phyloP scores from a whole-genome alignment of 495 filamentous ascomycete genomes.

The Neurospora sublineolata region DNA sequence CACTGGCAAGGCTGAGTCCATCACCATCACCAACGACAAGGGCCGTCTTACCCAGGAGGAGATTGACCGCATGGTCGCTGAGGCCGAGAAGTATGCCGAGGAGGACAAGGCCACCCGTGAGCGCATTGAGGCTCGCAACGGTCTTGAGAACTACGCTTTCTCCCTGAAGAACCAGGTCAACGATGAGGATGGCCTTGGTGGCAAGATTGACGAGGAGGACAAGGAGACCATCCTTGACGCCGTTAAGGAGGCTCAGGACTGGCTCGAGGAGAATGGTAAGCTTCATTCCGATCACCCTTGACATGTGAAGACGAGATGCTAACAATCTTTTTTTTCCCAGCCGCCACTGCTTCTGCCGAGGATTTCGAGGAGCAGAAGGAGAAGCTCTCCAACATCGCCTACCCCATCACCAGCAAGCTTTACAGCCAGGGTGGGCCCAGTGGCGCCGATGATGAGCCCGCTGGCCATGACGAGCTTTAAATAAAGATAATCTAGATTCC shows the following conservation, averaged over 20 bases:
- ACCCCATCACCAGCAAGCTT: slow-evolving; percentile 97
- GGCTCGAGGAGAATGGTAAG: slow-evolving; percentile 81
- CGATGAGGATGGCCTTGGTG: slow-evolving; percentile 92
- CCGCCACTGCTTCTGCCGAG: slow-evolving; percentile 69
- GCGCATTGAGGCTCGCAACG: slow-evolving; percentile 91
- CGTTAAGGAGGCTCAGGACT: slow-evolving; percentile 94
- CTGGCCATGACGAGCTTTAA: slow-evolving; percentile 86
- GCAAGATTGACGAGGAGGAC: slow-evolving; percentile 97
- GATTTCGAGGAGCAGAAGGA: slow-evolving; percentile 99
- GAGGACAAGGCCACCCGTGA: slow-evolving; percentile 96
- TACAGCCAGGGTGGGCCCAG: slow-evolving; percentile 58
- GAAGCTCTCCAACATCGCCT: slow-evolving; percentile 91
- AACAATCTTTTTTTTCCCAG: slow-evolving; percentile 21
- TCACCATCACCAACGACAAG: slow-evolving; percentile 98
- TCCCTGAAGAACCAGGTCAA: slow-evolving; percentile 98
- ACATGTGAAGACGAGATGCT: slow-evolving; percentile 4
- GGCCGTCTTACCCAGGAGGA: slow-evolving; percentile 90
- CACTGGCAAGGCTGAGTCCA: slow-evolving; percentile 89
- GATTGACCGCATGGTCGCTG: slow-evolving; percentile 94
- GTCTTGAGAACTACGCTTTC: slow-evolving; percentile 94
- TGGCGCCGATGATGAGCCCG: slow-evolving; percentile 59
- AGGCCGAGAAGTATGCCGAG: slow-evolving; percentile 96
- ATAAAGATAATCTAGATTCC: slow-evolving; percentile 24
- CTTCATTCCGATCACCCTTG: background rate
- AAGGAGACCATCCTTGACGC: slow-evolving; percentile 95